Conservation (phyloP, 1,284 basidiomycete species). For the Cutaneotrichosporon spelunceum region DNA sequence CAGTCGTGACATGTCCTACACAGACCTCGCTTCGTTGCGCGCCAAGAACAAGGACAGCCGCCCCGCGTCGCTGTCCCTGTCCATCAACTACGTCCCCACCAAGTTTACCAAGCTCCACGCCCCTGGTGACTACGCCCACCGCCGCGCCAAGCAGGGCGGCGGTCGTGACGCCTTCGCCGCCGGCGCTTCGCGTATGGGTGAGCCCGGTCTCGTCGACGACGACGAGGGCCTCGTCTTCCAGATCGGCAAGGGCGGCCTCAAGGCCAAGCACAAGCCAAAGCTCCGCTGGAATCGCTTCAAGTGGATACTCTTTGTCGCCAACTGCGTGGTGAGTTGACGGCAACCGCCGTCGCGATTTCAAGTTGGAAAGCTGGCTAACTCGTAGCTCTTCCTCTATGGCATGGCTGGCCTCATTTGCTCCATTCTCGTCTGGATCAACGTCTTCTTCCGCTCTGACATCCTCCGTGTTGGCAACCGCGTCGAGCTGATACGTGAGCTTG, state of each 20-base stretch:
- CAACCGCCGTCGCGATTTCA: background rate
- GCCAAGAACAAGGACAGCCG: constrained; percentile 25
- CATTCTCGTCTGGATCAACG: constrained; percentile 65
- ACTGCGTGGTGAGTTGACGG: constrained; percentile 56
- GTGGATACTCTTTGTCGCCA: constrained; percentile 62
- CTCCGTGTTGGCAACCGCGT: constrained; percentile 61
- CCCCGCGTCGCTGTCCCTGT: constrained; percentile 54
- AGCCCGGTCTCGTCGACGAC: constrained; percentile 60
- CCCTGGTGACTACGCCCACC: constrained; percentile 52
- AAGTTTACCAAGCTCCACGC: constrained; percentile 60
- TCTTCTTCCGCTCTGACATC: constrained; percentile 61
- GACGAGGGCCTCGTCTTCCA: constrained; percentile 58
- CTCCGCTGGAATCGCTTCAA: constrained; percentile 68
- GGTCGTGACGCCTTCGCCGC: constrained; percentile 61
- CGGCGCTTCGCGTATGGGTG: constrained; percentile 49
- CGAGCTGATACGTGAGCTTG: constrained; percentile 59
- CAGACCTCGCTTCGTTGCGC: constrained; percentile 24
- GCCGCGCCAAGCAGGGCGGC: constrained; percentile 57
- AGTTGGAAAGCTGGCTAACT: background rate
- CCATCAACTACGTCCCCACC: constrained; percentile 63
- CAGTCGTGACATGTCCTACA: constrained; percentile 25
- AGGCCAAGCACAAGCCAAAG: constrained; percentile 53
- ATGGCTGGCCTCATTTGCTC: constrained; percentile 58
- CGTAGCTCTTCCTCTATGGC: constrained; percentile 58
- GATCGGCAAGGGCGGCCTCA: constrained; percentile 48